These are phyloP conservation scores for Fusarium gaditjirri DNA, from an alignment of 2,329 filamentous ascomycete species.

Conservation along the genomic window DNA sequence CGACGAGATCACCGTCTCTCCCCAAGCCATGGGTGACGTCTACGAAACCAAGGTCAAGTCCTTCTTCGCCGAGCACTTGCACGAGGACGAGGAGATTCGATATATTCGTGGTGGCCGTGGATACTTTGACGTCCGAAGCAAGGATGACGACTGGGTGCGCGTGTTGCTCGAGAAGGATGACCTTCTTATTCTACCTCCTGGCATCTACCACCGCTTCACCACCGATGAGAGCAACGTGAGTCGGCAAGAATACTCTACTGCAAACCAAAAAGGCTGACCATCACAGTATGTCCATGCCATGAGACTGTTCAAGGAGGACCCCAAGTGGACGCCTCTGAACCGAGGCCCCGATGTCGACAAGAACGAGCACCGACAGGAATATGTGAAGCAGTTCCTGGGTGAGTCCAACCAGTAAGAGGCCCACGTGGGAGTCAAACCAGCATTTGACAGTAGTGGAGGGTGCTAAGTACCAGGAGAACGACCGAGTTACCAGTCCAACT, in stretches of 20 bases:
- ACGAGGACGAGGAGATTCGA: constrained; percentile 98
- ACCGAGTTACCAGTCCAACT: constrained; percentile 19
- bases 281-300: constrained; percentile 91
- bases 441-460: constrained; percentile 9
- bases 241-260: not conserved
- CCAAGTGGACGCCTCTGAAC: constrained; percentile 97
- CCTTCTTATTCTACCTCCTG: constrained; percentile 90
- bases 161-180: constrained; percentile 87
- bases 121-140: constrained; percentile 90
- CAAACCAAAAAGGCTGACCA: not conserved
- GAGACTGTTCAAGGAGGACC: constrained; percentile 97
- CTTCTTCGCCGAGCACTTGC: constrained; percentile 95
- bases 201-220: constrained; percentile 98
- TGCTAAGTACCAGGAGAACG: constrained; percentile 23
- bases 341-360: constrained; percentile 78
- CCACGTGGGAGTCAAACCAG: constrained; percentile 35
- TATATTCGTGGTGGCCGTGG: constrained; percentile 91
- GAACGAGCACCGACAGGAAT: constrained; percentile 83
- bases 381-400: constrained; percentile 66
- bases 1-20: constrained; percentile 91
- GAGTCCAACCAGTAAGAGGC: constrained; percentile 36
- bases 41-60: constrained; percentile 95
- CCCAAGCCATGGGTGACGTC: constrained; percentile 81
- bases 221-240: constrained; percentile 90
- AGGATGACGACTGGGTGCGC: constrained; percentile 88